These are phyloP conservation scores for Dothideomycetes sp. DNA, from an alignment of 2,329 filamentous ascomycete species.

Conservation along the genomic window DNA sequence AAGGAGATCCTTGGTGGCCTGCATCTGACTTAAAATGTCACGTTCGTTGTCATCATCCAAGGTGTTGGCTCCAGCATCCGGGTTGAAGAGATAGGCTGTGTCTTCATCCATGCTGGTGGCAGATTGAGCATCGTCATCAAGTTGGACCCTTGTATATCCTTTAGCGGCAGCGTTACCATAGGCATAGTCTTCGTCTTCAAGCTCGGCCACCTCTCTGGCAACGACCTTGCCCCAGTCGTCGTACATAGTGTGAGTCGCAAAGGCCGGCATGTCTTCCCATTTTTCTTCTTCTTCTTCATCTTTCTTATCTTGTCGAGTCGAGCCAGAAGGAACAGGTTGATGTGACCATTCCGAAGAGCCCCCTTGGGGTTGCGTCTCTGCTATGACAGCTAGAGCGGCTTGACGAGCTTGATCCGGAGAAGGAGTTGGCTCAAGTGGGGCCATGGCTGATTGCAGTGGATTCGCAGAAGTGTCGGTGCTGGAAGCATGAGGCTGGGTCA, in stretches of 20 bases:
- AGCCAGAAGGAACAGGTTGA: conserved; percentile 58
- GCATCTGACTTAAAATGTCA: conserved; percentile 81
- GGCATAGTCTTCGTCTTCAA: conserved; percentile 55
- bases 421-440: background rate
- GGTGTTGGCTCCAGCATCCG: conserved; percentile 50
- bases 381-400: conserved; percentile 7
- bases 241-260: conserved; percentile 88
- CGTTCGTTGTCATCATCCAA: conserved; percentile 67
- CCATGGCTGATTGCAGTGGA: background rate
- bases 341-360: conserved; percentile 79
- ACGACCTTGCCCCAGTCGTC: conserved; percentile 86
- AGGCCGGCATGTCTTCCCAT: conserved; percentile 93
- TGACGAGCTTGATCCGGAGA: conserved; percentile 5
- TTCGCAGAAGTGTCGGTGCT: background rate
- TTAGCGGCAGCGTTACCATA: conserved; percentile 84
- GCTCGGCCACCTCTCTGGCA: conserved; percentile 65
- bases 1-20: conserved; percentile 88
- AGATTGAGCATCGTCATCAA: conserved; percentile 90
- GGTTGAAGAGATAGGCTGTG: conserved; percentile 86
- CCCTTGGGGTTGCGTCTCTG: conserved; percentile 2
- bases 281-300: conserved; percentile 46
- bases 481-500: background rate
- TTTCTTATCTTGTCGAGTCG: conserved; percentile 35
- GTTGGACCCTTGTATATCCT: conserved; percentile 88
- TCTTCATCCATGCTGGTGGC: conserved; percentile 96